phyloP scores from a whole-genome alignment of 805 yeast genomes.

The Metschnikowia matae region DNA sequence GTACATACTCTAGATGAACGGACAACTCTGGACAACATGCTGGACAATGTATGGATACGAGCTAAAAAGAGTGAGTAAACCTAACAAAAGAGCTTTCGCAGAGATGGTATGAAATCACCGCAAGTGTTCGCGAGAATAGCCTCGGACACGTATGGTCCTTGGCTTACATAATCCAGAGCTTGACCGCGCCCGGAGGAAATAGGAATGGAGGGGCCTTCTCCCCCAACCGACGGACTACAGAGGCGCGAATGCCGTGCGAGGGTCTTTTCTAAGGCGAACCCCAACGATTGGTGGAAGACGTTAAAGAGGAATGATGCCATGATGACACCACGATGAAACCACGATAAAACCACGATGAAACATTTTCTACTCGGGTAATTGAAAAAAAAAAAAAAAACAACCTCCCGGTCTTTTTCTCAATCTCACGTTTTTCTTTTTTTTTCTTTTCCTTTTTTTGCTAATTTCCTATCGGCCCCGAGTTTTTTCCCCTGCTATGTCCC shows the following conservation, averaged over 20 bases:
- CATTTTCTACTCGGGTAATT: no score
- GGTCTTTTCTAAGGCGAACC: neutral
- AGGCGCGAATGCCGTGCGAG: conserved; percentile 4
- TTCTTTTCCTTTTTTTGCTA: no score
- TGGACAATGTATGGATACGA: conserved; percentile 5
- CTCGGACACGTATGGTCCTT: conserved; percentile 24
- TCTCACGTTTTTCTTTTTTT: no score
- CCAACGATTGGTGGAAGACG: no score
- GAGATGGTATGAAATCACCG: conserved; percentile 10
- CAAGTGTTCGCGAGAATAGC: conserved; percentile 7
- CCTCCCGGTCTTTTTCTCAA: neutral
- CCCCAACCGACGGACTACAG: conserved; percentile 1
- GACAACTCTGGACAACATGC: conserved; percentile 42
- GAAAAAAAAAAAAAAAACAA: no score
- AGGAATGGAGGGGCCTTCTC: neutral
- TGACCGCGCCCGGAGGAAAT: conserved; percentile 6
- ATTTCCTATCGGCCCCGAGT: no score
- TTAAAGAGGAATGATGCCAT: no score
- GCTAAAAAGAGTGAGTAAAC: conserved; percentile 7
- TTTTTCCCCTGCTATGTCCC: neutral
- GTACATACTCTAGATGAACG: conserved; percentile 43
- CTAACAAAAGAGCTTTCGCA: conserved; percentile 3
- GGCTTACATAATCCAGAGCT: conserved; percentile 16
- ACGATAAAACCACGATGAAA: no score
- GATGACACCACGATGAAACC: no score